phyloP scores from a whole-genome alignment of 495 filamentous ascomycete genomes.

The Platismatia glauca region DNA sequence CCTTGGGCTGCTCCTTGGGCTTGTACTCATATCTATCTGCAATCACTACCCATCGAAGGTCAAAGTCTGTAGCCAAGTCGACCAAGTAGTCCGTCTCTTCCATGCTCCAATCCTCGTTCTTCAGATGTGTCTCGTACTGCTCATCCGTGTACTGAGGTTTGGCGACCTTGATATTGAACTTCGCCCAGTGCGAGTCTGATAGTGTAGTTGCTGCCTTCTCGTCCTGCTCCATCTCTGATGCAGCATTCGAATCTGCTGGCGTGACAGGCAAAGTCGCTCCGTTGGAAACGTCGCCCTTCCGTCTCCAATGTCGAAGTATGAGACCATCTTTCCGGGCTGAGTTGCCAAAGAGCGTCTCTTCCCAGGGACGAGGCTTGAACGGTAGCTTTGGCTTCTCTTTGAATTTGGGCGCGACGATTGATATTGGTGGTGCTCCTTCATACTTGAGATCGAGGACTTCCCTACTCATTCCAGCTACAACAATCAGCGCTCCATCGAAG shows the following conservation, averaged over 20 bases:
- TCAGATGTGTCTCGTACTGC: slow-evolving; percentile 69
- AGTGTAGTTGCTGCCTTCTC: slow-evolving; percentile 34
- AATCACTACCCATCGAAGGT: slow-evolving; percentile 84
- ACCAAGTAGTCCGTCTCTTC: slow-evolving; percentile 91
- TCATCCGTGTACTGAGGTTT: slow-evolving; percentile 74
- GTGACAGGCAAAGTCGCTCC: slow-evolving; percentile 22
- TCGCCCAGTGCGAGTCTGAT: slow-evolving; percentile 51
- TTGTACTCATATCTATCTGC: slow-evolving; percentile 83
- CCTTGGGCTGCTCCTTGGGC: slow-evolving; percentile 32
- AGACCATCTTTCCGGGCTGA: slow-evolving; percentile 48
- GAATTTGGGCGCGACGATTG: slow-evolving; percentile 55
- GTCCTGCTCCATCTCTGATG: slow-evolving; percentile 37
- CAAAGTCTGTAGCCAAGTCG: slow-evolving; percentile 60
- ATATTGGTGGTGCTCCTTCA: slow-evolving; percentile 59
- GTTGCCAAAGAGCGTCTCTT: slow-evolving; percentile 50
- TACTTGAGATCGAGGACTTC: slow-evolving; percentile 58
- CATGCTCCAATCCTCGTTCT: slow-evolving; percentile 69
- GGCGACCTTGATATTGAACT: slow-evolving; percentile 72
- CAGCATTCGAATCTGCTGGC: slow-evolving; percentile 33
- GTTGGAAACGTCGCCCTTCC: slow-evolving; percentile 17
- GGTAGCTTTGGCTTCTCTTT: slow-evolving; percentile 53
- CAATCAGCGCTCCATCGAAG: slow-evolving; percentile 36
- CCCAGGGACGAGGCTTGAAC: slow-evolving; percentile 50
- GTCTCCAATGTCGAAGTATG: slow-evolving; percentile 52
- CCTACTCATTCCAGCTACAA: slow-evolving; percentile 62